Percentiles rank a stretch among this genome's conserved stretches.
These are phyloP conservation scores for Ogataea methanolica DNA, from an alignment of 805 yeast genomes.

Conservation along the genomic window DNA sequence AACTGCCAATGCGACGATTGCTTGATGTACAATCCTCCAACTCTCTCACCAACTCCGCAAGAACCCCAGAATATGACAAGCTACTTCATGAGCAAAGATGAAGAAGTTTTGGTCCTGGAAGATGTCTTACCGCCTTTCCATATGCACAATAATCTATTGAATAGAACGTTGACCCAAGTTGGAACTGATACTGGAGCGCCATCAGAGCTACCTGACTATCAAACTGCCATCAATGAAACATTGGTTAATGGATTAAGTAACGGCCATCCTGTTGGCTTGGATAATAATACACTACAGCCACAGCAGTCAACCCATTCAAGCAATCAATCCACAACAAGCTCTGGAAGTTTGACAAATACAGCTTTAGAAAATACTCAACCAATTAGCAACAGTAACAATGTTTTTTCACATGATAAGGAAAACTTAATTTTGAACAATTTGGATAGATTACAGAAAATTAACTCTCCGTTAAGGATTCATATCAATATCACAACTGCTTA, in stretches of 20 bases:
- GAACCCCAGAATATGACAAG: background rate
- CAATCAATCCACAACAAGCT: background rate
- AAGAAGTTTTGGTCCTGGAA: constrained; percentile 25
- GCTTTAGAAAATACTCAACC: background rate
- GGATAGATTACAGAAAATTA: constrained; percentile 14
- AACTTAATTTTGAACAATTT: constrained; percentile 20
- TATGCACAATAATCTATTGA: constrained; percentile 44
- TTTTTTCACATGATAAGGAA: constrained; percentile 11
- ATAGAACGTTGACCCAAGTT: constrained; percentile 17
- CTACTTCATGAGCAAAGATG: constrained; percentile 6
- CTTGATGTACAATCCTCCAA: constrained; percentile 8
- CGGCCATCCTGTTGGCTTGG: background rate
- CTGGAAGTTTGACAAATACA: background rate
- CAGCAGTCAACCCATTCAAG: background rate
- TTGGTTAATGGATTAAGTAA: background rate
- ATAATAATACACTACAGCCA: background rate
- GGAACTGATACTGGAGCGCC: constrained; percentile 4
- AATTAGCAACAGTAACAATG: background rate
- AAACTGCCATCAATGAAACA: constrained; percentile 11
- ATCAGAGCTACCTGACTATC: constrained; percentile 10
- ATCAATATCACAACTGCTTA: constrained; percentile 37
- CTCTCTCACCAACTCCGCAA: constrained; percentile 6
- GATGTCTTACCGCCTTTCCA: constrained; percentile 68
- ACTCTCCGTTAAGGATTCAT: constrained; percentile 16
- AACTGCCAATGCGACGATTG: constrained; percentile 12